A percentile compares a stretch with the other conserved stretches of the same genome.
Evolutionary conservation across 495 filamentous ascomycete genomes (phyloP).

Genomic region (Glonium stellatum): DNA sequence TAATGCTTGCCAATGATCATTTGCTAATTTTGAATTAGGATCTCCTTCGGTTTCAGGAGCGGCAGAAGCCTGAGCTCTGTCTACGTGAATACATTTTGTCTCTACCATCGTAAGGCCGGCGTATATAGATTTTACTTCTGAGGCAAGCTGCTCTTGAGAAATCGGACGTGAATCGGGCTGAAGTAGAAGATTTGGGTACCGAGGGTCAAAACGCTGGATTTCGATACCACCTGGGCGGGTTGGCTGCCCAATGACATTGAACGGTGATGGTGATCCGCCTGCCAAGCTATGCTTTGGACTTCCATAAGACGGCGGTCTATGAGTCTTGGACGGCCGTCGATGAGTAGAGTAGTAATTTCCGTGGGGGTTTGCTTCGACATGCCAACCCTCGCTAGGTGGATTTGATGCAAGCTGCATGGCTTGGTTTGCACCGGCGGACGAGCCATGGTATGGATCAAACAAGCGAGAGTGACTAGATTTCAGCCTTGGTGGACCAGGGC

Average conservation of each 20-base stretch:
- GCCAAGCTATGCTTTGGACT: constrained; percentile 1
- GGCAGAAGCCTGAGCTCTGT: constrained; percentile 42
- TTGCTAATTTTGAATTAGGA: constrained; percentile 42
- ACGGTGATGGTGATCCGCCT: background rate
- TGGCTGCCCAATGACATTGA: constrained; percentile 6
- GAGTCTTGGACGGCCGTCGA: background rate
- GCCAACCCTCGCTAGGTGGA: constrained; percentile 23
- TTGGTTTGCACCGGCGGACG: constrained; percentile 3
- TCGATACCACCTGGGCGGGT: constrained; percentile 16
- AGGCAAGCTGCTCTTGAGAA: constrained; percentile 28
- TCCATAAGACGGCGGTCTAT: constrained; percentile 9
- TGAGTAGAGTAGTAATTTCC: constrained; percentile 11
- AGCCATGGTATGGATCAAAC: constrained; percentile 11
- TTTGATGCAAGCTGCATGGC: constrained; percentile 14
- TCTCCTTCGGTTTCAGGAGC: constrained; percentile 11
- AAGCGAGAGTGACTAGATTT: constrained; percentile 7
- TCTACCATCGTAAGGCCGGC: constrained; percentile 72
- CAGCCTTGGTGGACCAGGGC: constrained; percentile 7
- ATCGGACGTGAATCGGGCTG: constrained; percentile 28
- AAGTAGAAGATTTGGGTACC: constrained; percentile 22
- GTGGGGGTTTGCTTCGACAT: constrained; percentile 18
- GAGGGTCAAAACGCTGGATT: constrained; percentile 16
- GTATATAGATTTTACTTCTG: constrained; percentile 59
- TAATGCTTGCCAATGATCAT: constrained; percentile 64
- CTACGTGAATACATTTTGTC: constrained; percentile 67